Evolutionary conservation across 345 rosid genomes (phyloP).

Genomic region (Salix purpurea): DNA sequence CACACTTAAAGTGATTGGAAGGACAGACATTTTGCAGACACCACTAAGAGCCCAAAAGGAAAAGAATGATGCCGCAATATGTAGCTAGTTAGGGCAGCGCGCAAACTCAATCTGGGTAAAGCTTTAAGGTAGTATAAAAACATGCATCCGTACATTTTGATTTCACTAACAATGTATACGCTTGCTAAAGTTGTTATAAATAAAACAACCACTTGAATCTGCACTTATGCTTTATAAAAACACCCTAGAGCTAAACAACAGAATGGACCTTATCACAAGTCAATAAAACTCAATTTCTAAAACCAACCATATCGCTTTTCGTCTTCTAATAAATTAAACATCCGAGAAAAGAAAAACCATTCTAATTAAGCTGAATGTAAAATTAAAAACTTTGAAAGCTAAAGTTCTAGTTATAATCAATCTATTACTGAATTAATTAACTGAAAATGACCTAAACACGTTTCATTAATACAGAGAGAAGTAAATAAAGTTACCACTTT

Average conservation of each 20-base stretch:
- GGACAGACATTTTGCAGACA: no score
- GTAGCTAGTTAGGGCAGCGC: no score
- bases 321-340: not conserved
- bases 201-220: not conserved
- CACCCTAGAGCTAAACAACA: not conserved
- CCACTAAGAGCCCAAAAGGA: no score
- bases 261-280: not conserved
- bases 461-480: not conserved
- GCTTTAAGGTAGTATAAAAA: no score
- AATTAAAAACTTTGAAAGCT: not conserved
- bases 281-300: not conserved
- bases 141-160: no score
- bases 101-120: no score
- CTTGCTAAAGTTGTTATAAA: not conserved
- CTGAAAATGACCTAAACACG: not conserved
- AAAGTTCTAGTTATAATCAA: not conserved
- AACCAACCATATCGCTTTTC: not conserved
- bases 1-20: no score
- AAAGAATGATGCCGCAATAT: no score
- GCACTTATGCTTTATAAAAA: not conserved
- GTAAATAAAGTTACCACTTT: conserved; percentile 53
- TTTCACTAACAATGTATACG: no score
- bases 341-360: not conserved
- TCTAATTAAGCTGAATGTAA: no score
- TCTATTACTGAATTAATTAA: not conserved